Percentiles rank a stretch among this genome's conserved stretches.
Conservation (phyloP, 306 rosid species). For the Alnus glutinosa region DNA sequence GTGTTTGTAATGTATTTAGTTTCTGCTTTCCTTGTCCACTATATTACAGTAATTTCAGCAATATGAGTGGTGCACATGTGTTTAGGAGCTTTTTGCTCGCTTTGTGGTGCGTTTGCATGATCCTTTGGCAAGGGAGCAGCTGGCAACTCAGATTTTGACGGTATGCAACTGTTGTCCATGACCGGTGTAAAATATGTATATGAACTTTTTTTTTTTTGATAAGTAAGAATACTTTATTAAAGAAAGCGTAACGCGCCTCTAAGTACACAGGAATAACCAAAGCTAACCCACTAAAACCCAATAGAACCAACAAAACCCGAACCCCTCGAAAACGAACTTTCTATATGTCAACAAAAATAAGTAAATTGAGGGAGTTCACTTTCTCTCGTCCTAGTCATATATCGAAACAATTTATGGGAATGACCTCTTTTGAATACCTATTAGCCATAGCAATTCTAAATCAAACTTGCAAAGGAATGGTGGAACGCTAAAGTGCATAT, state of each 20-base stretch:
- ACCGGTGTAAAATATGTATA: not conserved
- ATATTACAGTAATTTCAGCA: conserved; percentile 2
- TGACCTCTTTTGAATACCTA: not conserved
- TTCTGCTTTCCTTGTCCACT: conserved; percentile 17
- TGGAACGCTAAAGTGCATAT: not conserved
- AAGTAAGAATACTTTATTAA: no score
- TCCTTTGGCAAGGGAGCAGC: conserved; percentile 90
- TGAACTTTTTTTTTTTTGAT: not conserved
- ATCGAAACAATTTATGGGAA: not conserved
- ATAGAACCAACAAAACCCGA: no score
- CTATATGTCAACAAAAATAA: not conserved
- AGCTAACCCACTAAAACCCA: no score
- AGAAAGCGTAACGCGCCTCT: no score
- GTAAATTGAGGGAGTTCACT: not conserved
- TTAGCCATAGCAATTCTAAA: not conserved
- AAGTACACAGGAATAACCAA: no score
- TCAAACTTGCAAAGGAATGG: not conserved
- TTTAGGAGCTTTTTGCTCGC: conserved; percentile 89
- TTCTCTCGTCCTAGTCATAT: not conserved
- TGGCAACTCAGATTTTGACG: conserved; percentile 83
- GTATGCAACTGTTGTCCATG: conserved; percentile 46
- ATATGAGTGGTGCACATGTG: conserved; percentile 31
- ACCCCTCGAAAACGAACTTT: not conserved
- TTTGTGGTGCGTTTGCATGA: conserved; percentile 90
- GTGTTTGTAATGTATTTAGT: not conserved